Base-by-base conservation (phyloP, 2,329 filamentous ascomycete species). In the Neofusicoccum parvum region DNA sequence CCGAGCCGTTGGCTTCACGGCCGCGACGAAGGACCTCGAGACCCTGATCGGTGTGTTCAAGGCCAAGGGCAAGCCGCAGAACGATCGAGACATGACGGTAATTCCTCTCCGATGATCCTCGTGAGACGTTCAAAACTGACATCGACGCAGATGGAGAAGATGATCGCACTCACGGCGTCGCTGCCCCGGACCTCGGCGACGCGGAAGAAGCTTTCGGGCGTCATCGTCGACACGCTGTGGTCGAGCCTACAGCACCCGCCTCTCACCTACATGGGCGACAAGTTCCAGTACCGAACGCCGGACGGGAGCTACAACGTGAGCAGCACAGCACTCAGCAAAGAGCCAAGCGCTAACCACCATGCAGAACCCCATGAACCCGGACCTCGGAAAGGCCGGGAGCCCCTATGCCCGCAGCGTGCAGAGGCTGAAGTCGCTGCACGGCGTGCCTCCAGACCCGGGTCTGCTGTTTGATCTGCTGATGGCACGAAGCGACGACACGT, bases 221-320 rank as follows among this genome's bases (percentile, higher is more conserved):
- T 64, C 62, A 45, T 64, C 10, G 45, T 64, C 17, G 37, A 64
- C 39, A 56, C 14, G 23, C 20, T 64, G 11, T 58, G 49, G 62
- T 56, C 49, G 7, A 45, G 37, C 15, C 62, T 64, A 0, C 62
- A 64, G 39, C 62, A 64, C 32, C 62, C 62, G 3, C 62, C 62
- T 5, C 15, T 64, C 7, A 80, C 77, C 39, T 82, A 77, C 63
- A 73, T 82, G 69, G 80, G 79, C 45, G 74, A 88, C 7, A 79
- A 89, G 65, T 89, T 83, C 71, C 82, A 83, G 69, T 93, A 91
- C 72, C 85, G 91, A 14, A 84, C 84, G 60, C 85, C 90, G 0
- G 90, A 93, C 79, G 90, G 90, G 0, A 90, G 87, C 0, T 84
- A 87, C 76, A 93, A 92, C 68, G 69, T 81, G 92, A 92, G 71